Conservation (phyloP, 371 early-diverging fungal genomes). For the Capillidium rhysosporum region DNA sequence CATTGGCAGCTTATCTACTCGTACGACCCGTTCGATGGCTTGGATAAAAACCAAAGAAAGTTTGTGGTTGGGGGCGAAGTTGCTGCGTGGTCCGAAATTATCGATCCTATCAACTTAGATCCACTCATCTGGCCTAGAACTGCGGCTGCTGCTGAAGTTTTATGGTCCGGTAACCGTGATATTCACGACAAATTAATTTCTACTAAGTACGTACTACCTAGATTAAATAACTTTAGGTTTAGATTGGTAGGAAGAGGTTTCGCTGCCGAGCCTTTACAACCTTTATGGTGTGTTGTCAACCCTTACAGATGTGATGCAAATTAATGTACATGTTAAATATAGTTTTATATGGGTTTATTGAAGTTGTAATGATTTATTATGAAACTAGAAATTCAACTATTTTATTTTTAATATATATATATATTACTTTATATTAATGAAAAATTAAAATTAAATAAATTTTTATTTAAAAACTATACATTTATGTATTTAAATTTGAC, state of each 20-base stretch:
- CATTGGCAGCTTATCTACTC: slow-evolving; percentile 51
- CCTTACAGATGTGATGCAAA: slow-evolving; percentile 37
- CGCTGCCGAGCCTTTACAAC: slow-evolving; percentile 38
- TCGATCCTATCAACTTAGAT: slow-evolving; percentile 37
- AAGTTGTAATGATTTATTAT: too few relatives aligned
- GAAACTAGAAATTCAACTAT: too few relatives aligned
- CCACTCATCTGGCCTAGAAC: slow-evolving; percentile 46
- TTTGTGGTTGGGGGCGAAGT: slow-evolving; percentile 34
- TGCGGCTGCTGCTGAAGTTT: slow-evolving; percentile 43
- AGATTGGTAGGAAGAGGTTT: slow-evolving; percentile 45
- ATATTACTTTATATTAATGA: too few relatives aligned
- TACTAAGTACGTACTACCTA: slow-evolving; percentile 34
- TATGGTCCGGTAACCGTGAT: slow-evolving; percentile 49
- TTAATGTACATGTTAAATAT: too few relatives aligned
- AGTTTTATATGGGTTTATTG: too few relatives aligned
- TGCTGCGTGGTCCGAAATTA: slow-evolving; percentile 55
- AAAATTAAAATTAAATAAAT: too few relatives aligned
- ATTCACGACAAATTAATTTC: slow-evolving; percentile 22
- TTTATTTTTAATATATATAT: too few relatives aligned
- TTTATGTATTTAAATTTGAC: too few relatives aligned
- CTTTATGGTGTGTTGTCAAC: slow-evolving; percentile 45
- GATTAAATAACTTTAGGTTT: slow-evolving; percentile 54
- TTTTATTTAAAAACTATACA: too few relatives aligned
- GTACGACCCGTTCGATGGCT: slow-evolving; percentile 21
- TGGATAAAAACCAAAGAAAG: slow-evolving; percentile 17